Percentiles rank a stretch among this genome's conserved stretches.
These are phyloP conservation scores for Aspergillus sp. DNA, from an alignment of 2,329 filamentous ascomycete species.

Conservation along the genomic window DNA sequence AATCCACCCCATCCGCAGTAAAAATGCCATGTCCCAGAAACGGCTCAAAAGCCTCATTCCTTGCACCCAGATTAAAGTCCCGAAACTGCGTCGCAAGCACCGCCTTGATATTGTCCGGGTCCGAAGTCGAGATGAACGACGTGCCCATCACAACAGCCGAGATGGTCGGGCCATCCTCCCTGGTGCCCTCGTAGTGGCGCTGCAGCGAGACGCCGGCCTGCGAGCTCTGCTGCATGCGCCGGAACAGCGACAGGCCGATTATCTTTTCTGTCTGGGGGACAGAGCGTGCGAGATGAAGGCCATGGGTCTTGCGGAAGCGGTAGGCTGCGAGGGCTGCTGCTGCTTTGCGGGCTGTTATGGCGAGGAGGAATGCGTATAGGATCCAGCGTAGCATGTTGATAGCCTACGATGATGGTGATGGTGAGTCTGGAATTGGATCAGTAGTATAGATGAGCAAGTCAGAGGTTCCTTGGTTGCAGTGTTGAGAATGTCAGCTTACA, in stretches of 20 bases:
- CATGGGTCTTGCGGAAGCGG: background rate
- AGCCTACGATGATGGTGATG: no score
- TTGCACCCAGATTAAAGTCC: conserved; percentile 77
- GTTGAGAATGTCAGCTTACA: no score
- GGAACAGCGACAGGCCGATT: background rate
- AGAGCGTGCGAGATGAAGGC: background rate
- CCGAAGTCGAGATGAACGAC: conserved; percentile 30
- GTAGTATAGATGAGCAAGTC: no score
- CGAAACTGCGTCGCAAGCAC: conserved; percentile 78
- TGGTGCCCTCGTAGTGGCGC: background rate
- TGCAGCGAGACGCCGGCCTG: background rate
- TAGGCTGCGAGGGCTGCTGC: background rate
- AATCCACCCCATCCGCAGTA: conserved; percentile 72
- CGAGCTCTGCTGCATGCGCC: background rate
- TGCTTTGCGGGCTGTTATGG: background rate
- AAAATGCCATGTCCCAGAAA: conserved; percentile 48
- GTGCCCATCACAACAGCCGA: conserved; percentile 18
- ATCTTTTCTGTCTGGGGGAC: background rate
- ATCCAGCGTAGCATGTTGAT: background rate
- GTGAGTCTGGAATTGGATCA: no score
- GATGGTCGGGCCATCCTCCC: background rate
- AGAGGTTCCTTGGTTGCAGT: no score
- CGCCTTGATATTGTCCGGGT: conserved; percentile 72
- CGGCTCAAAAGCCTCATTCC: conserved; percentile 59
- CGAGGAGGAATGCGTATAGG: background rate